phyloP scores from a whole-genome alignment of 257 asterid genomes.

The Penstemon barbatus region DNA sequence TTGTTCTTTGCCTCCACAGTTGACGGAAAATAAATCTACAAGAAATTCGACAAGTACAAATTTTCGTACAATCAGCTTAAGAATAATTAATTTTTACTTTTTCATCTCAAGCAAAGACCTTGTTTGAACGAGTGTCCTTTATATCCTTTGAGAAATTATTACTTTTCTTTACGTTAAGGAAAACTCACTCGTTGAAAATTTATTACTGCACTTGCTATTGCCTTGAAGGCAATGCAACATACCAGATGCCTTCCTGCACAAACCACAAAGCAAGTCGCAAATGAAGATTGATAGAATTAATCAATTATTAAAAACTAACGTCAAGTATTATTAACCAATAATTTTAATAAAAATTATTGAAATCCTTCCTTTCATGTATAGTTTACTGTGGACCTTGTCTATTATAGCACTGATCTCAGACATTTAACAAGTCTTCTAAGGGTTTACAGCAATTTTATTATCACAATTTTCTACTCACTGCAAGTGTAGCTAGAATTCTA shows the following conservation, averaged over 20 bases:
- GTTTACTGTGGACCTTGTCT: not conserved
- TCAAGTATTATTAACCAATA: too few species aligned
- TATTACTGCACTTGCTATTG: conserved; percentile 38
- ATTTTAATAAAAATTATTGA: not conserved
- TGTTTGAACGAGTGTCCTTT: not conserved
- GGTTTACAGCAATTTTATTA: not conserved
- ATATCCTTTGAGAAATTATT: not conserved
- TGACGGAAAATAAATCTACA: conserved; percentile 56
- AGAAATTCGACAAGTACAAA: not conserved
- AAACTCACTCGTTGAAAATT: conserved; percentile 43
- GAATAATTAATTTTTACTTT: not conserved
- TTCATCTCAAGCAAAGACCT: not conserved
- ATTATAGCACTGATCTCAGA: not conserved
- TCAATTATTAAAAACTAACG: too few species aligned
- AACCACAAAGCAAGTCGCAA: conserved; percentile 12
- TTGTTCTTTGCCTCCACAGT: conserved; percentile 58
- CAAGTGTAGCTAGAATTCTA: not conserved
- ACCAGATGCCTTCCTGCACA: conserved; percentile 43
- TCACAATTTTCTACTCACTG: not conserved
- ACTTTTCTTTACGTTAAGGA: not conserved
- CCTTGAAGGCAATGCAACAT: conserved; percentile 48
- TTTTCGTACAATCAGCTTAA: conserved; percentile 4
- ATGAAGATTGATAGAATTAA: conserved; percentile 11
- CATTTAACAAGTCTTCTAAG: not conserved
- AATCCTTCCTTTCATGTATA: not conserved